Conservation (phyloP, 495 filamentous ascomycete species). For the Trichoderma gamsii region DNA sequence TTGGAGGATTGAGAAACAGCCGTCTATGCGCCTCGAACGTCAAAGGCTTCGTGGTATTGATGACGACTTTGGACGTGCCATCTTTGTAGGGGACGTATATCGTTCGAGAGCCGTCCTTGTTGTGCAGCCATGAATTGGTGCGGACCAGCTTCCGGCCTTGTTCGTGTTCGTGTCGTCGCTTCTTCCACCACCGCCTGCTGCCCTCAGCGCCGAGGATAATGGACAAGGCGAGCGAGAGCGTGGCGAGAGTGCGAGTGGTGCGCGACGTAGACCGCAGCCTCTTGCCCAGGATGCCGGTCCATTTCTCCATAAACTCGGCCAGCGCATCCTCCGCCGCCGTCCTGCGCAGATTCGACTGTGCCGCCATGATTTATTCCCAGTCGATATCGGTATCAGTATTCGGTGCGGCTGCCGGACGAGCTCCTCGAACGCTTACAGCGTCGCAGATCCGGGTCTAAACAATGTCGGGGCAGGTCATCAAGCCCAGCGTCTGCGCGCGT, state of each 20-base stretch:
- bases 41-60: constrained; percentile 83
- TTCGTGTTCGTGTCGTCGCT: constrained; percentile 66
- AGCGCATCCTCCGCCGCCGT: constrained; percentile 61
- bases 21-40: constrained; percentile 96
- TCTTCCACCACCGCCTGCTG: constrained; percentile 64
- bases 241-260: constrained; percentile 64
- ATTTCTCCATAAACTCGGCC: constrained; percentile 60
- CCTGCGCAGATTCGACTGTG: constrained; percentile 74
- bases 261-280: constrained; percentile 57
- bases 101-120: constrained; percentile 88
- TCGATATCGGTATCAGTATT: neutral
- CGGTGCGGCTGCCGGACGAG: constrained; percentile 3
- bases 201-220: constrained; percentile 74
- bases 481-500: neutral
- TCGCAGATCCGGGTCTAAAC: neutral
- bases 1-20: constrained; percentile 85
- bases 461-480: neutral
- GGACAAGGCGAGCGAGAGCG: constrained; percentile 63
- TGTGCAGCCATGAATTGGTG: constrained; percentile 83
- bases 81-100: constrained; percentile 91
- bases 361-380: constrained; percentile 54
- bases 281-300: constrained; percentile 54
- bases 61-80: constrained; percentile 82
- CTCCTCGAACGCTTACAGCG: neutral
- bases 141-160: constrained; percentile 72